Evolutionary conservation across 345 rosid genomes (phyloP).

Genomic region (Capsella bursapastoris): DNA sequence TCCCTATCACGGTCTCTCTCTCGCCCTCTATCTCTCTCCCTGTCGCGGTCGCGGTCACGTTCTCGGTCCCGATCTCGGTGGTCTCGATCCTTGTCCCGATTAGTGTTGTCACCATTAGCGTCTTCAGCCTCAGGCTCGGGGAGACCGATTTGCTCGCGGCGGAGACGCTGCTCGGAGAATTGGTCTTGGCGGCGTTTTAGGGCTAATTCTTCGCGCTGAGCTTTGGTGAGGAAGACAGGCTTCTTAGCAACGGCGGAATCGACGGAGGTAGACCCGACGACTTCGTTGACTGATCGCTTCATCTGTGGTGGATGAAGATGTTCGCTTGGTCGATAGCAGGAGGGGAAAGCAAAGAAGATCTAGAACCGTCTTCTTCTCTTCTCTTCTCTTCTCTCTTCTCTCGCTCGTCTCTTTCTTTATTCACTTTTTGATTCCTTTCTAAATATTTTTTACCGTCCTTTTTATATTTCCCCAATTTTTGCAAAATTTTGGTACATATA

Average conservation of each 20-base stretch:
- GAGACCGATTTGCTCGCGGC: slow-evolving; percentile 44
- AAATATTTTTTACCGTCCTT: not conserved
- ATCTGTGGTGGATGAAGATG: slow-evolving; percentile 25
- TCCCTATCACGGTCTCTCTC: slow-evolving; percentile 49
- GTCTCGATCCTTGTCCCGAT: slow-evolving; percentile 44
- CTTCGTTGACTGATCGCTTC: slow-evolving; percentile 52
- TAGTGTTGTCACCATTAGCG: slow-evolving; percentile 6
- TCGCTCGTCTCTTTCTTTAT: not conserved
- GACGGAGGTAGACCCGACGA: slow-evolving; percentile 35
- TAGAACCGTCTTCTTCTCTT: not conserved
- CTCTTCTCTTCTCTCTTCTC: not conserved
- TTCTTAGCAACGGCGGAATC: slow-evolving; percentile 40
- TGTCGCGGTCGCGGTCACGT: slow-evolving; percentile 45
- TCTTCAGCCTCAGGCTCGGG: slow-evolving; percentile 39
- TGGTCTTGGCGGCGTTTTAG: slow-evolving; percentile 83
- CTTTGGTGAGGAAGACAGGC: slow-evolving; percentile 69
- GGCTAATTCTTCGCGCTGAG: slow-evolving; percentile 71
- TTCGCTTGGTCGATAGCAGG: slow-evolving; percentile 66
- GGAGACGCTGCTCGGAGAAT: slow-evolving; percentile 52
- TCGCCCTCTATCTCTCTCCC: slow-evolving; percentile 45
- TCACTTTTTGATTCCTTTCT: not conserved
- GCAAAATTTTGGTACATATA: not conserved
- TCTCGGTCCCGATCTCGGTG: slow-evolving; percentile 37
- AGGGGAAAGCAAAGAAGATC: slow-evolving; percentile 50
- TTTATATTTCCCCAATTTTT: not conserved